Percentiles rank a stretch among this genome's conserved stretches.
phyloP scores from a whole-genome alignment of 2,329 filamentous ascomycete species.

The Coniella lustricola region DNA sequence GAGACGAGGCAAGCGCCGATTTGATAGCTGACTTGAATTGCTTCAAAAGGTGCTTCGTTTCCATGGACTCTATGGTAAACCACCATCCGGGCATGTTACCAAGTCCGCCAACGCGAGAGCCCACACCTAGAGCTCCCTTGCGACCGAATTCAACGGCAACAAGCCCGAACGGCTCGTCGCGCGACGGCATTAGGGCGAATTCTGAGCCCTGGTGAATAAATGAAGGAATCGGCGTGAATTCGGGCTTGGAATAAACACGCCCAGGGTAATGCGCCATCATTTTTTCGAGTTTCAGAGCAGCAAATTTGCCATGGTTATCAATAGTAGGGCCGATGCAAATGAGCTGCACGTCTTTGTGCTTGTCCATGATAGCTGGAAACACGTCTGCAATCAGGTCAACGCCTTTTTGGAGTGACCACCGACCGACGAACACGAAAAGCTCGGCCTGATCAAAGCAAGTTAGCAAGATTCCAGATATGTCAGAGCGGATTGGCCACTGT shows the following conservation, averaged over 20 bases:
- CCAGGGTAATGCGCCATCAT: constrained; percentile 61
- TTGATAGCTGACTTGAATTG: constrained; percentile 59
- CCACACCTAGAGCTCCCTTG: constrained; percentile 59
- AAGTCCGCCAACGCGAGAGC: constrained; percentile 57
- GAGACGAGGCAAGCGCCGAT: constrained; percentile 48
- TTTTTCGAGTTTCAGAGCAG: constrained; percentile 53
- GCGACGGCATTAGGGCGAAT: constrained; percentile 60
- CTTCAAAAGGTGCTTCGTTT: constrained; percentile 52
- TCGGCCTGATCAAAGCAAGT: constrained; percentile 40
- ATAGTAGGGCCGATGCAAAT: constrained; percentile 58
- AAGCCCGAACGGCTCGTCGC: constrained; percentile 62
- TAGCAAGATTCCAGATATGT: too few relatives aligned
- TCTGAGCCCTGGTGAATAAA: constrained; percentile 63
- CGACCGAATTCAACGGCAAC: constrained; percentile 62
- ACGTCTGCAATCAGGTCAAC: constrained; percentile 60
- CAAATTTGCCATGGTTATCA: constrained; percentile 60
- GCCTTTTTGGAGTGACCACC: constrained; percentile 64
- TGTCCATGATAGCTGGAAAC: constrained; percentile 53
- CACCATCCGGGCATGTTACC: constrained; percentile 68
- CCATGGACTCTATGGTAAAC: constrained; percentile 49
- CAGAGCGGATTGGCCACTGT: too few relatives aligned
- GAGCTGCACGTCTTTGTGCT: constrained; percentile 50
- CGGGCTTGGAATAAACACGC: constrained; percentile 60
- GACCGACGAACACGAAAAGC: constrained; percentile 61
- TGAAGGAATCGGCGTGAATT: constrained; percentile 58